A percentile compares a stretch with the other conserved stretches of the same genome.
Evolutionary conservation across 2,329 filamentous ascomycete species (phyloP).

Genomic region (Penicillium aurantiogriseum): DNA sequence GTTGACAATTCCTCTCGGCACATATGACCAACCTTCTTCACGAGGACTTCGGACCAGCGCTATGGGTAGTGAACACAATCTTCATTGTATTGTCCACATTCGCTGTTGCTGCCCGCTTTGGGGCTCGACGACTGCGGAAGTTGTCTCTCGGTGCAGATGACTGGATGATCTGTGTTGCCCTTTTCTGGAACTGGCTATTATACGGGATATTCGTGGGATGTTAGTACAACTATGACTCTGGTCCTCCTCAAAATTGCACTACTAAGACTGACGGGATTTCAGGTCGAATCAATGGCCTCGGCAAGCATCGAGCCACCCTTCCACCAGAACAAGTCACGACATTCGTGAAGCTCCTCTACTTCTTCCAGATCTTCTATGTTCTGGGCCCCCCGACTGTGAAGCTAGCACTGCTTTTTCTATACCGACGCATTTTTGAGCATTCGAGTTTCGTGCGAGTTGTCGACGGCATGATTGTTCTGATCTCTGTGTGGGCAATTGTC

Average conservation of each 20-base stretch:
- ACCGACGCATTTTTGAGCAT: slow-evolving; percentile 4
- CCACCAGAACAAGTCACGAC: neutral
- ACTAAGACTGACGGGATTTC: neutral
- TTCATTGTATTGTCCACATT: neutral
- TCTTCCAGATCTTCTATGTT: slow-evolving; percentile 6
- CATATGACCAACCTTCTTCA: neutral
- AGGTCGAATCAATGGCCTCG: neutral
- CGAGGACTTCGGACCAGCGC: neutral
- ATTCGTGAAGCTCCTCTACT: slow-evolving; percentile 6
- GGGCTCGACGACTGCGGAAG: neutral
- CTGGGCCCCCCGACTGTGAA: slow-evolving; percentile 1
- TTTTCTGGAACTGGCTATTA: slow-evolving; percentile 1
- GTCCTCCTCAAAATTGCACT: too few relatives aligned
- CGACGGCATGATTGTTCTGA: neutral
- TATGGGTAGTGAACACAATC: neutral
- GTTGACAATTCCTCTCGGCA: neutral
- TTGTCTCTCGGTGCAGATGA: slow-evolving; percentile 3
- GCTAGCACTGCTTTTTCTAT: slow-evolving; percentile 6
- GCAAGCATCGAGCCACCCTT: neutral
- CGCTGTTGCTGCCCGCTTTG: neutral
- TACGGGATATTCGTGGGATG: slow-evolving; percentile 3
- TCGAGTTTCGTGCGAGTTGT: neutral
- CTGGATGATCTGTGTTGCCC: slow-evolving; percentile 4
- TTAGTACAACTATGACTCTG: neutral
- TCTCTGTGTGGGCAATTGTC: neutral